These are phyloP conservation scores for Coemansia asiatica DNA, from an alignment of 192 early-diverging fungal genomes.

Conservation along the genomic window DNA sequence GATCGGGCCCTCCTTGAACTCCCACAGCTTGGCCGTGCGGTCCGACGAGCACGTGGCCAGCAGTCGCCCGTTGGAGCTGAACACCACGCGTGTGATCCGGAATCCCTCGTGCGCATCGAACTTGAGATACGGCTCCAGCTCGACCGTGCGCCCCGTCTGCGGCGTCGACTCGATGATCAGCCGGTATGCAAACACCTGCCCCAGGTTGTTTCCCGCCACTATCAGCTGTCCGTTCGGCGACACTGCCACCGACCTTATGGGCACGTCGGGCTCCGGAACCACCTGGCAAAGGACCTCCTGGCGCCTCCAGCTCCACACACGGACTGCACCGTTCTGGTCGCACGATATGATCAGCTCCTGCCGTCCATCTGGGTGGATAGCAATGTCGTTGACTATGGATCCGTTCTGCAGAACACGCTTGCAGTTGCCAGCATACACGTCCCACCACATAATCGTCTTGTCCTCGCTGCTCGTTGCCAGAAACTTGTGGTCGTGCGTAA, in stretches of 20 bases:
- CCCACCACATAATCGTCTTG: slow-evolving; percentile 54
- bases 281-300: slow-evolving; percentile 42
- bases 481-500: slow-evolving; percentile 51
- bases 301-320: slow-evolving; percentile 45
- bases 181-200: slow-evolving; percentile 51
- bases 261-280: slow-evolving; percentile 36
- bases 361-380: slow-evolving; percentile 49
- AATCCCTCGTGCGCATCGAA: slow-evolving; percentile 49
- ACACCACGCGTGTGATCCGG: slow-evolving; percentile 42
- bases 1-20: slow-evolving; percentile 27
- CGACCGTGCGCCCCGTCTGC: slow-evolving; percentile 42
- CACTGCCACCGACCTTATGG: slow-evolving; percentile 43
- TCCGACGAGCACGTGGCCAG: slow-evolving; percentile 55
- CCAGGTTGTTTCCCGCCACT: slow-evolving; percentile 50
- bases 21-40: slow-evolving; percentile 49
- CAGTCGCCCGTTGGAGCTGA: slow-evolving; percentile 37
- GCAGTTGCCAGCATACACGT: slow-evolving; percentile 45
- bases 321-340: slow-evolving; percentile 49
- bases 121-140: slow-evolving; percentile 48
- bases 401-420: slow-evolving; percentile 45
- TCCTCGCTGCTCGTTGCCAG: slow-evolving; percentile 55
- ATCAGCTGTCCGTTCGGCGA: slow-evolving; percentile 52
- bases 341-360: slow-evolving; percentile 49
- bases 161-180: slow-evolving; percentile 42
- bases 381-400: slow-evolving; percentile 49